These are phyloP conservation scores for Gracilariopsis chorda DNA, from an alignment of 23 red algal species.

Conservation along the genomic window DNA sequence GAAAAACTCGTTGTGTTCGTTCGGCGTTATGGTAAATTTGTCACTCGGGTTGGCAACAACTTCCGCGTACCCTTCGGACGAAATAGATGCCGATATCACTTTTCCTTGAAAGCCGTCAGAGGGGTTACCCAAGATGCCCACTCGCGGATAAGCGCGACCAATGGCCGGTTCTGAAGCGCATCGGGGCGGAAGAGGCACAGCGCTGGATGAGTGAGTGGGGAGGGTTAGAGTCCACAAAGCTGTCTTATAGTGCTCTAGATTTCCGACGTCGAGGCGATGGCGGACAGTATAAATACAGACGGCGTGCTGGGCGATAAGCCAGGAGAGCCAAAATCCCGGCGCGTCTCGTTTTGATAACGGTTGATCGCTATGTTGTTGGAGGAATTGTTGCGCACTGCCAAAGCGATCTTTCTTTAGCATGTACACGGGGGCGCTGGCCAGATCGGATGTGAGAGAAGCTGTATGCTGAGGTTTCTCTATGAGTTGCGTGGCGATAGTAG, in stretches of 20 bases:
- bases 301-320: not conserved
- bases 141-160: conserved; percentile 68
- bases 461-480: conserved; percentile 57
- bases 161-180: conserved; percentile 44
- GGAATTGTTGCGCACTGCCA: not conserved
- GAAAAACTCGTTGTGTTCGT: conserved; percentile 25
- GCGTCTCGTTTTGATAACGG: conserved; percentile 43
- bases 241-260: conserved; percentile 49
- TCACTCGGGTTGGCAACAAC: conserved; percentile 54
- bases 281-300: conserved; percentile 2
- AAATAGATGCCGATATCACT: conserved; percentile 49
- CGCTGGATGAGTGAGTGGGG: not conserved
- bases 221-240: conserved; percentile 32
- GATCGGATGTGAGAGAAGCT: conserved; percentile 12
- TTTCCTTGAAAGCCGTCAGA: conserved; percentile 76
- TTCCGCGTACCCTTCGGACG: conserved; percentile 64
- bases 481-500: not conserved
- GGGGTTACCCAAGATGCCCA: conserved; percentile 75
- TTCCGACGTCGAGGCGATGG: conserved; percentile 65
- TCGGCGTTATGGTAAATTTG: conserved; percentile 43
- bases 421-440: conserved; percentile 72
- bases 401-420: not conserved
- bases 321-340: conserved; percentile 45
- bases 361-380: not conserved
- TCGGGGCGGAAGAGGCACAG: not conserved